Conservation (phyloP, 345 rosid genomes). For the Moricandia moricandioides region DNA sequence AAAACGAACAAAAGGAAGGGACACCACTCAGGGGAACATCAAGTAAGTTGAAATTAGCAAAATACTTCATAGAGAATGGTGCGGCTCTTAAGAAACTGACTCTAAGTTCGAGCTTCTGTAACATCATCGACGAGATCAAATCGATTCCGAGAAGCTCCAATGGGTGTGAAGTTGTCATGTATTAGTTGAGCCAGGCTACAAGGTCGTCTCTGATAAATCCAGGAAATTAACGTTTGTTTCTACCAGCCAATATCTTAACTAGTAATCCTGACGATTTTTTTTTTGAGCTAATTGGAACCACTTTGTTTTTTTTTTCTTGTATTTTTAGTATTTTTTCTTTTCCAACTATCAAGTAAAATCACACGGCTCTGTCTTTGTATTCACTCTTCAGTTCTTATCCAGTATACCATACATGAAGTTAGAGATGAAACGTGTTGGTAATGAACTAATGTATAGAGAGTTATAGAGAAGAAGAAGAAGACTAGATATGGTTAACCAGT, state of each 20-base stretch:
- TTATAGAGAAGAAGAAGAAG: too few relatives aligned
- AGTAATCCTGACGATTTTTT: not conserved
- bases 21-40: conserved; percentile 1
- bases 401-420: too few relatives aligned
- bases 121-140: conserved; percentile 21
- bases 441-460: too few relatives aligned
- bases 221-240: too few relatives aligned
- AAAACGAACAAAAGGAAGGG: not conserved
- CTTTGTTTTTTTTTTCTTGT: too few relatives aligned
- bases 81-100: conserved; percentile 17
- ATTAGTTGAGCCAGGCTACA: conserved; percentile 7
- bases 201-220: not conserved
- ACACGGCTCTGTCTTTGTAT: too few relatives aligned
- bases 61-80: conserved; percentile 23
- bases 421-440: too few relatives aligned
- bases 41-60: conserved; percentile 23
- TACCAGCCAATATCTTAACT: not conserved
- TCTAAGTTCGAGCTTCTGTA: conserved; percentile 13
- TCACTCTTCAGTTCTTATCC: too few relatives aligned
- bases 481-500: too few relatives aligned
- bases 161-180: conserved; percentile 26
- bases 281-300: too few relatives aligned
- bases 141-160: conserved; percentile 12
- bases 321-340: not conserved
- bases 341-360: too few relatives aligned